Base-by-base conservation (phyloP, 2,329 filamentous ascomycete genomes). In the Fusarium verrucosum region DNA sequence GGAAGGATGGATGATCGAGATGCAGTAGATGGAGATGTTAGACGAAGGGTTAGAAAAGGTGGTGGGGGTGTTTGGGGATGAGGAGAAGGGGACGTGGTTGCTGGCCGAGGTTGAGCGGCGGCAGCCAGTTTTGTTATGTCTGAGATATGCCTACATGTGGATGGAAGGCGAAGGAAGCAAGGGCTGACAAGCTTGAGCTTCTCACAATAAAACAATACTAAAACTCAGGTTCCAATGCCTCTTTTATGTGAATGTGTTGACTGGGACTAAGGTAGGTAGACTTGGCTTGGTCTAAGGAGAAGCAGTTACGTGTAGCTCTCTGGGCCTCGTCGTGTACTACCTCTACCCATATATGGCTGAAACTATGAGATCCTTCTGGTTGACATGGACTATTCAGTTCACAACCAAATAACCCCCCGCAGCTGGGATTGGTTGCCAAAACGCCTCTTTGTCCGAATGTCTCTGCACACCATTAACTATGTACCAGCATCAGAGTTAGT, bases 41-140 rank as follows among this genome's bases (percentile, higher is more conserved):
- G 50, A 54, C 47, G 40, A 61, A 63, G 56, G 56, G 49, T 49
- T 55, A 55, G 43, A n/a, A n/a, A n/a, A n/a, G 46, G 55, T 62
- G 58, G 50, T 57, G 37, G 17, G n/a, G 46, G 30, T 43, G 36
- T 43, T 50, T 30, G 49, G 26, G 17, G 45, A 37, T 16, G 37
- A 44, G 22, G 49, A 36, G 33, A 50, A 35, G 63, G 57, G 54
- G 66, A 55, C 23, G 56, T 56, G 46, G 41, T 36, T 70, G 58
- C 52, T 68, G 65, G 53, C 51, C 50, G 66, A 64, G 58, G 54
- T 69, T 69, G 68, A 69, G 62, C 62, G 54, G 54, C 41, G 47
- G 55, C 42, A 50, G 55, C 42, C 30, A 37, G 33, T 56, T 55
- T 62, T 57, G 50, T 53, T 67, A 62, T 52, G 54, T 66, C 45